A percentile compares a stretch with the other conserved stretches of the same genome.
These are phyloP conservation scores for Fusarium sp. DNA, from an alignment of 2,329 filamentous ascomycete species.

Conservation along the genomic window DNA sequence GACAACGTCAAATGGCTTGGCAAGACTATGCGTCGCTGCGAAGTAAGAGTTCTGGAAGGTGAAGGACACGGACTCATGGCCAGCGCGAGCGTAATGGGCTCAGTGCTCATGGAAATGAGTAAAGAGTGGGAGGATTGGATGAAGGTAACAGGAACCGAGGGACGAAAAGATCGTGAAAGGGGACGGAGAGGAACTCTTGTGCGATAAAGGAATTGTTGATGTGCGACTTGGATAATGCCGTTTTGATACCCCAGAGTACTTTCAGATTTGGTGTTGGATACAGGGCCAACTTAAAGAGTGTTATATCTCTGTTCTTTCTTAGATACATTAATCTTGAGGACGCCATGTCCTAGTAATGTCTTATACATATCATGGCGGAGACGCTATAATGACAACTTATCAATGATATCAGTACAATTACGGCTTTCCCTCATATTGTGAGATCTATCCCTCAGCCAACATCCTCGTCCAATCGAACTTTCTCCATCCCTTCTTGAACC, in stretches of 20 bases:
- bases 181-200: slow-evolving; percentile 47
- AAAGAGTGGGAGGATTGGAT: slow-evolving; percentile 94
- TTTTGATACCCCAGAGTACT: slow-evolving; percentile 37
- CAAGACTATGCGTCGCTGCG: slow-evolving; percentile 91
- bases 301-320: slow-evolving; percentile 25
- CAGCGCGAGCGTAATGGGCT: slow-evolving; percentile 90
- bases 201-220: slow-evolving; percentile 16
- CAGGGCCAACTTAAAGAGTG: neutral
- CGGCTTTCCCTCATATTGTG: neutral
- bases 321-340: slow-evolving; percentile 46
- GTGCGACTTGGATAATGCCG: slow-evolving; percentile 6
- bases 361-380: slow-evolving; percentile 27
- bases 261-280: slow-evolving; percentile 2
- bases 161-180: slow-evolving; percentile 52
- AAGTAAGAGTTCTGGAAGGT: slow-evolving; percentile 88
- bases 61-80: slow-evolving; percentile 98
- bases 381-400: slow-evolving; percentile 19
- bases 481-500: slow-evolving; percentile 86
- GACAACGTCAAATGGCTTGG: slow-evolving; percentile 97
- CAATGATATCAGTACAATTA: neutral
- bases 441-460: slow-evolving; percentile 55
- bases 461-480: slow-evolving; percentile 90
- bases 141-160: slow-evolving; percentile 64
- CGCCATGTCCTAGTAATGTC: slow-evolving; percentile 40
- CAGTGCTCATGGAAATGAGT: slow-evolving; percentile 93